A percentile compares a stretch with the other conserved stretches of the same genome.
Conservation (phyloP, 176 grass and related monocot genomes). For the Paspalum notatum region DNA sequence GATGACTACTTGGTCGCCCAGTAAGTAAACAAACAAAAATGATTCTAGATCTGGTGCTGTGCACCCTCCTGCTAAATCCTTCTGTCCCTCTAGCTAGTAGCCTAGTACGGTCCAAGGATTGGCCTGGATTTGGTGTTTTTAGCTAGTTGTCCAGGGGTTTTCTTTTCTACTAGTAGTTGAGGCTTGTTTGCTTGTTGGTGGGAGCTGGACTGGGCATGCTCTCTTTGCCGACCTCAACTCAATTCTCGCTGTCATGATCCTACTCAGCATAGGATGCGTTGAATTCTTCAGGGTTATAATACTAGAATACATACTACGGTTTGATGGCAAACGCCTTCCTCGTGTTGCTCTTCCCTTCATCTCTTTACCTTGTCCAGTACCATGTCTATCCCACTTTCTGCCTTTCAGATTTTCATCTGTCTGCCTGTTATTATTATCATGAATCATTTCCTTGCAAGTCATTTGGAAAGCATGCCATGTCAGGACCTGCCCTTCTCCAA, state of each 20-base stretch:
- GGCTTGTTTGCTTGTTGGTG: conserved; percentile 39
- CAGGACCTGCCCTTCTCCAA: background rate
- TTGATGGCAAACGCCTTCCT: background rate
- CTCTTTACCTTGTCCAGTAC: background rate
- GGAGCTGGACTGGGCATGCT: background rate
- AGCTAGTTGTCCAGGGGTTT: conserved; percentile 23
- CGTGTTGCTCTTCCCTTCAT: background rate
- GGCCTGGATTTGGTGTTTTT: conserved; percentile 29
- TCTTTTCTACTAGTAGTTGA: conserved; percentile 4
- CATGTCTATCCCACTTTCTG: background rate
- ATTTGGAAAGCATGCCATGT: background rate
- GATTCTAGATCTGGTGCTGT: conserved; percentile 17
- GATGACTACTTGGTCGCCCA: background rate
- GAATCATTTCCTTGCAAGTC: conserved; percentile 16
- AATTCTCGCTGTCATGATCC: background rate
- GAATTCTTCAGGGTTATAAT: too few species aligned
- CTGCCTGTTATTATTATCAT: background rate
- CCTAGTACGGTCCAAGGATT: conserved; percentile 5
- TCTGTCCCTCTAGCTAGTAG: background rate
- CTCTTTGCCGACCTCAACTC: background rate
- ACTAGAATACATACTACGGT: background rate
- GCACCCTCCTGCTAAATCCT: conserved; percentile 28
- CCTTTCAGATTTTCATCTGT: background rate
- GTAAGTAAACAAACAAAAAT: conserved; percentile 1
- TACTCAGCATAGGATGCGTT: background rate